Evolutionary conservation across 345 rosid species (phyloP).

Genomic region (Camelina sativa): DNA sequence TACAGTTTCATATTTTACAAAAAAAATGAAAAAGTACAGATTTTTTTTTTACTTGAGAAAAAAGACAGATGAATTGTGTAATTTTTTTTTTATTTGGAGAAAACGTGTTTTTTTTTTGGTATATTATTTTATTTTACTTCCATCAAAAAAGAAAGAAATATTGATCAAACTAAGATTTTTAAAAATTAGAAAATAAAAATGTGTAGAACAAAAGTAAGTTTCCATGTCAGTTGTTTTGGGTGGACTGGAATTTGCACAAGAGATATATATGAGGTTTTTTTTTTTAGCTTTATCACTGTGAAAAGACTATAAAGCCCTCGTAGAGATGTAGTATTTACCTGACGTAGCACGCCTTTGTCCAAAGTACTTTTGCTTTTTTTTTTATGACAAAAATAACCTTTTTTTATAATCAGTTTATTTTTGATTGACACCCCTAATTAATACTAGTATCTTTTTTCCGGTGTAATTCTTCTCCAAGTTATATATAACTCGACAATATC

Average conservation of each 20-base stretch:
- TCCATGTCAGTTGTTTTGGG: no score
- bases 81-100: not conserved
- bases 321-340: conserved; percentile 25
- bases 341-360: conserved; percentile 33
- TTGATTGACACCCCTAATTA: conserved; percentile 6
- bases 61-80: not conserved
- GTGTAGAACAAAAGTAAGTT: no score
- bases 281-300: no score
- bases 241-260: no score
- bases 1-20: not conserved
- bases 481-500: no score
- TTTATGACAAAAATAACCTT: conserved; percentile 42
- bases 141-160: no score
- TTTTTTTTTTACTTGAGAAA: not conserved
- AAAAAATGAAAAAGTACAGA: not conserved
- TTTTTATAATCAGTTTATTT: conserved; percentile 20
- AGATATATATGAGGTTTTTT: no score
- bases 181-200: no score
- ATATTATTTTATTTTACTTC: not conserved
- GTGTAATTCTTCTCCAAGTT: not conserved
- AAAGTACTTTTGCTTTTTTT: conserved; percentile 41
- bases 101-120: conserved; percentile 24
- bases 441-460: conserved; percentile 6
- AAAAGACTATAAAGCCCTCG: no score
- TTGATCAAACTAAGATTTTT: no score